Evolutionary conservation across 768 basidiomycete species (phyloP).

Genomic region (Mycena olivaceomarginata): DNA sequence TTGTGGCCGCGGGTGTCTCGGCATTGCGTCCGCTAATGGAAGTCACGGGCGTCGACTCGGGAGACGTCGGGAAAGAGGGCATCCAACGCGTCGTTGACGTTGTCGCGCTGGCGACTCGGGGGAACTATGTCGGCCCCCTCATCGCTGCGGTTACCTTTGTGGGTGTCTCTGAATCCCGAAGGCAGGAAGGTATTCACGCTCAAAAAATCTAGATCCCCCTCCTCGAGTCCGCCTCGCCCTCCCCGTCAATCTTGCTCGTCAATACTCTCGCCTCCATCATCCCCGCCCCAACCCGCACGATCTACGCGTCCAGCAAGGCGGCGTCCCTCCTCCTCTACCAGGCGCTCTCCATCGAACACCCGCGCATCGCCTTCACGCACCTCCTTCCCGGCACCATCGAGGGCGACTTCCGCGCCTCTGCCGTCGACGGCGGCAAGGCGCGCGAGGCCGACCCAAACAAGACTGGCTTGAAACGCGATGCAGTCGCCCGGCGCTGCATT

Average conservation of each 20-base stretch:
- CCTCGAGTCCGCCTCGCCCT: constrained; percentile 75
- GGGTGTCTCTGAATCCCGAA: constrained; percentile 48
- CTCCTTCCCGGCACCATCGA: constrained; percentile 84
- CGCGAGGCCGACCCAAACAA: constrained; percentile 73
- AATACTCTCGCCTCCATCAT: constrained; percentile 88
- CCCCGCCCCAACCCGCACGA: constrained; percentile 89
- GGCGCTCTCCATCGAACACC: constrained; percentile 88
- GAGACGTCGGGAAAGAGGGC: constrained; percentile 63
- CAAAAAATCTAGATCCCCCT: constrained; percentile 79
- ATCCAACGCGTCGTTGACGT: constrained; percentile 76
- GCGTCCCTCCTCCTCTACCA: constrained; percentile 88
- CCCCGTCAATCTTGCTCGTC: constrained; percentile 86
- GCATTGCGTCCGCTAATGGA: constrained; percentile 86
- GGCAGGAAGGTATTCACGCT: not conserved
- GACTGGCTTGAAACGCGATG: constrained; percentile 74
- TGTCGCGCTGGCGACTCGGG: constrained; percentile 72
- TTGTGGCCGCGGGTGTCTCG: constrained; percentile 90
- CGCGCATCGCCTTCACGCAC: constrained; percentile 76
- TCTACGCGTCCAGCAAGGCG: constrained; percentile 91
- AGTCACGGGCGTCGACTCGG: constrained; percentile 73
- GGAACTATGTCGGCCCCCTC: constrained; percentile 84
- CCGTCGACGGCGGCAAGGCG: constrained; percentile 75
- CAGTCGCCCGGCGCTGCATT: constrained; percentile 77
- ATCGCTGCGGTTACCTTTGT: constrained; percentile 85
- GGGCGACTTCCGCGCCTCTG: constrained; percentile 87